phyloP scores from a whole-genome alignment of 352 stramenopile genomes.

The Elongisporangium prolatum region DNA sequence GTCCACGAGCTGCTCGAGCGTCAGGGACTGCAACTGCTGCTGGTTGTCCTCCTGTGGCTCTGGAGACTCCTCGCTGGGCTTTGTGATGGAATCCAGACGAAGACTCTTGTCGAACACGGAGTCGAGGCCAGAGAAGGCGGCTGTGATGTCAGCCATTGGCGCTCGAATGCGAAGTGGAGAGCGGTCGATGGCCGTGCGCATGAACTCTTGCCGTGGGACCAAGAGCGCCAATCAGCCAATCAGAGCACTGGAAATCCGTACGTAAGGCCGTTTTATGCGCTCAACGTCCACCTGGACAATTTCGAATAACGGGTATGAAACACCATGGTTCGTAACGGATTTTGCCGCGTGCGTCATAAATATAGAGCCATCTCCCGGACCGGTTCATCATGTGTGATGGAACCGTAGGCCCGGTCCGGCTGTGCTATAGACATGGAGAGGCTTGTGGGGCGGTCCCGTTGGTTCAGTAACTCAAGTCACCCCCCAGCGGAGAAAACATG shows the following conservation, averaged over 20 bases:
- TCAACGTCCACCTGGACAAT: not conserved
- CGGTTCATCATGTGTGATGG: not conserved
- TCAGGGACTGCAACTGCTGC: conserved; percentile 14
- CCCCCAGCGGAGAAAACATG: conserved; percentile 3
- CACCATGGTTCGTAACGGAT: not conserved
- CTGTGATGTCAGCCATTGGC: not conserved
- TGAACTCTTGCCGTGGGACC: not conserved
- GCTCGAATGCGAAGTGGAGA: not conserved
- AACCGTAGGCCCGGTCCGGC: not conserved
- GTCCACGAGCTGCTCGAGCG: conserved; percentile 36
- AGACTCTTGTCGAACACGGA: not conserved
- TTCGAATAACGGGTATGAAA: not conserved
- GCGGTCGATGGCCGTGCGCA: not conserved
- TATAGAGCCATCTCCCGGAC: not conserved
- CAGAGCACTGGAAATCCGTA: not conserved
- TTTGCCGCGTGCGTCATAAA: not conserved
- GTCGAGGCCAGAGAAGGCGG: not conserved
- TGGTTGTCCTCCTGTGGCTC: not conserved
- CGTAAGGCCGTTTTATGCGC: not conserved
- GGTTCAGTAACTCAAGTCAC: not conserved
- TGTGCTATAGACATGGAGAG: conserved; percentile 2
- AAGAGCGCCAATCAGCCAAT: not conserved
- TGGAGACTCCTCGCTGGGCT: conserved; percentile 7
- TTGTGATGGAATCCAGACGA: not conserved
- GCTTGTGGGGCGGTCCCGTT: not conserved